Percentiles rank a stretch among this genome's conserved stretches.
Conservation (phyloP, 2,329 filamentous ascomycete species). For the Apiospora aurea region DNA sequence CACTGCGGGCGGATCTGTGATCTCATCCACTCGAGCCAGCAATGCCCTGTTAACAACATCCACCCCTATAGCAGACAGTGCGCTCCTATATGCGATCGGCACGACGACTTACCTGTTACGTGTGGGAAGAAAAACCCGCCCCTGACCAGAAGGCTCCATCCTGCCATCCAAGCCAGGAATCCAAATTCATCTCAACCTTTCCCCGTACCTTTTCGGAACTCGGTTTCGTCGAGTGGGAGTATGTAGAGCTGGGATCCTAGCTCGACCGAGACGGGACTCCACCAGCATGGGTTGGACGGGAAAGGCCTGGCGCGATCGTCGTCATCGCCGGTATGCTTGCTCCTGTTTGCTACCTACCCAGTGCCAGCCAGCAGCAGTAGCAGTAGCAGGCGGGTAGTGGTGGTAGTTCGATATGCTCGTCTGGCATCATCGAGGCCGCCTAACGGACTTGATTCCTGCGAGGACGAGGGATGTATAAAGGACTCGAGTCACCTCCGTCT, state of each 20-base stretch:
- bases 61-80: slow-evolving; percentile 6
- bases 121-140: neutral
- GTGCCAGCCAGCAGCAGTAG: neutral
- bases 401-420: neutral
- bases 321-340: slow-evolving; percentile 5
- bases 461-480: slow-evolving; percentile 20
- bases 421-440: slow-evolving; percentile 11
- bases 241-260: slow-evolving; percentile 10
- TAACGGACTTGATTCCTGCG: neutral
- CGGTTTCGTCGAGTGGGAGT: neutral
- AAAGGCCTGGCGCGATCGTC: slow-evolving; percentile 9
- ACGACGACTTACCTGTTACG: slow-evolving; percentile 11
- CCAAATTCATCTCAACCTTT: neutral
- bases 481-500: neutral
- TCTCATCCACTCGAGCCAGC: slow-evolving; percentile 19
- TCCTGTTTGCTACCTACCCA: slow-evolving; percentile 9
- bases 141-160: slow-evolving; percentile 7
- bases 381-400: neutral
- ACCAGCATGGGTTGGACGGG: slow-evolving; percentile 12
- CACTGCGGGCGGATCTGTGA: slow-evolving; percentile 15
- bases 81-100: slow-evolving; percentile 15
- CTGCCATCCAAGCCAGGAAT: neutral
- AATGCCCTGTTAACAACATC: neutral
- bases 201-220: slow-evolving; percentile 19
- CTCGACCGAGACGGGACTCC: neutral